Evolutionary conservation across 768 basidiomycete species (phyloP).

Genomic region (Podaxis sp.): DNA sequence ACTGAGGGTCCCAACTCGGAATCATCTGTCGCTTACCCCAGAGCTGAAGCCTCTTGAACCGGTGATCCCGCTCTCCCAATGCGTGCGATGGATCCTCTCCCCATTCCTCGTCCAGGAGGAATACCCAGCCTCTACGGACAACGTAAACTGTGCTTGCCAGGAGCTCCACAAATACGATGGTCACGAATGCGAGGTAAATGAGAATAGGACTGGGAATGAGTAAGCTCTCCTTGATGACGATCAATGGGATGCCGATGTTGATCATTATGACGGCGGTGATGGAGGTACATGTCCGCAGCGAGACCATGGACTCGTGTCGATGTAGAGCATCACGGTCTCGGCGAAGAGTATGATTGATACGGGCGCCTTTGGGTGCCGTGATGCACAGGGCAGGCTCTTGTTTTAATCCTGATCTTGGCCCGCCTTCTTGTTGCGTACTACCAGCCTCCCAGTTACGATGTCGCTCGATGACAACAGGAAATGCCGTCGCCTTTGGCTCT

Average conservation of each 20-base stretch:
- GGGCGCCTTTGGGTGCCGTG: neutral
- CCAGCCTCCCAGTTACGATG: neutral
- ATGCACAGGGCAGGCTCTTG: neutral
- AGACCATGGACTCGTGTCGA: neutral
- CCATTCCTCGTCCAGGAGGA: neutral
- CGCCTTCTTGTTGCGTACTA: neutral
- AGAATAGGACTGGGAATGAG: neutral
- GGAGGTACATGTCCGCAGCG: neutral
- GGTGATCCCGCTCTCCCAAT: neutral
- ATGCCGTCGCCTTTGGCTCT: neutral
- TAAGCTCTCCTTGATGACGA: neutral
- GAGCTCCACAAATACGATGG: neutral
- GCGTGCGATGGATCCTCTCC: neutral
- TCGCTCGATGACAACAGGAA: neutral
- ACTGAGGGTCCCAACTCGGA: neutral
- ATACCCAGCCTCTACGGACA: neutral
- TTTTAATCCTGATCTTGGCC: neutral
- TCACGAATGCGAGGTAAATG: neutral
- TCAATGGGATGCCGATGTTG: neutral
- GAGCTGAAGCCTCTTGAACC: neutral
- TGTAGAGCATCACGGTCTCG: neutral
- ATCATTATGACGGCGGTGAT: neutral
- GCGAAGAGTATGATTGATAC: neutral
- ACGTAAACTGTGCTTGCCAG: neutral
- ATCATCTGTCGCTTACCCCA: neutral